Evolutionary conservation across 352 stramenopile genomes (phyloP), one percentile per base, ranked within the genome.

Genomic region (Phytophthora meadii): DNA sequence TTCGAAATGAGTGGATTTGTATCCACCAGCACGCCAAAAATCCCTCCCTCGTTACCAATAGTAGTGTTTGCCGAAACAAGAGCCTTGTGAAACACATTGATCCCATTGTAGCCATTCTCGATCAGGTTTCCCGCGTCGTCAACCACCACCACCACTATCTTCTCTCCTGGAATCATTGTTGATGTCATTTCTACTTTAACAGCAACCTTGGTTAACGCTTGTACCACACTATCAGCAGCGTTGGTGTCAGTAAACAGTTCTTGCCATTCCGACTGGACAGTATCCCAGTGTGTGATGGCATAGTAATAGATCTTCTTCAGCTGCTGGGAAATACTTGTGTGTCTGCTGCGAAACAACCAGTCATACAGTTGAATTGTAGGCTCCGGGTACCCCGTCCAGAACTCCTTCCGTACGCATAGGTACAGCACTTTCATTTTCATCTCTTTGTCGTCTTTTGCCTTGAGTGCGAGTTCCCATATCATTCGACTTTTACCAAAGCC

Each of bases 351-450:
- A 47, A 47, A 47, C 41, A 57, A 30, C 45, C 40, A 63, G 2
- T 39, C 22, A 7, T 9, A 10, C 37, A 69, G 46, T 4, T 50
- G 5, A 24, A 12, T 14, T 0, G 46, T 63, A 2, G 27, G 28
- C 9, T 34, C 25, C 36, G 51, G 50, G 53, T 42, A 68, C 5
- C 51, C 59, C 27, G 40, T 61, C 2, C 44, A 61, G 7, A 2
- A 2, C 39, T 41, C 12, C 12, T 14, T 7, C 4, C 27, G 27
- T 7, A 30, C 6, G 34, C 34, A n/a, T 14, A 40, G 1, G 34
- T 40, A 40, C 10, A 40, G 0, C 4, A 40, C 5, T 14, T 10
- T 40, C 34, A 40, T 40, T 1, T 40, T 40, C 5, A 9, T 22
- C 22, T 22, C 22, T 22, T 22, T 22, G 2, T 22, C 3, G 10